Percentiles rank a stretch among this genome's conserved stretches.
These are phyloP conservation scores for Pythium folliculosum DNA, from an alignment of 352 stramenopile species.

Conservation along the genomic window DNA sequence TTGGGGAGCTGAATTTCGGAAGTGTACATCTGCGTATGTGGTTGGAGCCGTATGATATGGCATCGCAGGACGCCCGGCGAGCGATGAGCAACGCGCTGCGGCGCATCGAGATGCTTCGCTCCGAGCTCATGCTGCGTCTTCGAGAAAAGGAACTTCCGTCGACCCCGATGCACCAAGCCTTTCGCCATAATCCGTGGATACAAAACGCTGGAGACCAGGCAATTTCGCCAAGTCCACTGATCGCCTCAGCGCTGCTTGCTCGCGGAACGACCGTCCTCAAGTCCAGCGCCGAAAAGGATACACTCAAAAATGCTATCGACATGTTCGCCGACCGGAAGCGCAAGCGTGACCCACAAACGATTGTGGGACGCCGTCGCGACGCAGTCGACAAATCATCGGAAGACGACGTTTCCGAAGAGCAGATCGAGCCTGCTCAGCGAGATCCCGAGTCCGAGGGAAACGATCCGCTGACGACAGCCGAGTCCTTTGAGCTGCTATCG, in stretches of 20 bases:
- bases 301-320: constrained; percentile 10
- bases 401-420: neutral
- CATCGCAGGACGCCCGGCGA: constrained; percentile 2
- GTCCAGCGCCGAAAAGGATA: constrained; percentile 17
- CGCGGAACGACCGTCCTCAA: neutral
- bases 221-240: neutral
- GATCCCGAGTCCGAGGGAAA: constrained; percentile 1
- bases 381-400: neutral
- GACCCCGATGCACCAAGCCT: constrained; percentile 15
- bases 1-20: constrained; percentile 33
- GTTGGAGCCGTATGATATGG: constrained; percentile 31
- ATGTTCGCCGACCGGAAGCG: neutral
- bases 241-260: neutral
- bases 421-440: constrained; percentile 1
- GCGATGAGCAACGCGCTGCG: constrained; percentile 23
- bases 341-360: neutral
- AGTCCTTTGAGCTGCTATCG: constrained; percentile 30
- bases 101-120: constrained; percentile 13
- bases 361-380: neutral
- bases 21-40: constrained; percentile 39
- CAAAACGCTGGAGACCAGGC: neutral
- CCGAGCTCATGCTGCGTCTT: neutral
- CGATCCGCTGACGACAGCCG: constrained; percentile 14
- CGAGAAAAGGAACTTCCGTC: neutral
- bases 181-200: constrained; percentile 32